Percentiles rank a stretch among this genome's conserved stretches.
Evolutionary conservation across 495 filamentous ascomycete species (phyloP).

Genomic region (Penicillium canescens): DNA sequence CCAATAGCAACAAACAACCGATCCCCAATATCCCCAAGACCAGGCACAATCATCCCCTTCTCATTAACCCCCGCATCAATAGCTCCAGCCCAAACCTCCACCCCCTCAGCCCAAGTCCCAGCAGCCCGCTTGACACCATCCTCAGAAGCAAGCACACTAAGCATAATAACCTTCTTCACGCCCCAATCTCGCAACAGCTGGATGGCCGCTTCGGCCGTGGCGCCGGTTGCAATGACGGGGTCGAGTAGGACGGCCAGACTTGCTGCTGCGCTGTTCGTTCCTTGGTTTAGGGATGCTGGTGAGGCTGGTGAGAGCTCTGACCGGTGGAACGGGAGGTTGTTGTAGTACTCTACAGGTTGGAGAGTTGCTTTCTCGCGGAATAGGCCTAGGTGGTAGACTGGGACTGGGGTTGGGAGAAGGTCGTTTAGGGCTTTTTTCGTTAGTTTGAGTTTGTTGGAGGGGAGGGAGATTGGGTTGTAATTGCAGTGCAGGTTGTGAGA

Average conservation of each 20-base stretch:
- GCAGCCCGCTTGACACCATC: constrained; percentile 68
- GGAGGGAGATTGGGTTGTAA: not conserved
- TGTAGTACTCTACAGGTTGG: constrained; percentile 96
- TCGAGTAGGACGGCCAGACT: constrained; percentile 82
- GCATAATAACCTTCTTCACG: constrained; percentile 72
- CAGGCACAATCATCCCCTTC: constrained; percentile 87
- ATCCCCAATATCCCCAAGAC: constrained; percentile 90
- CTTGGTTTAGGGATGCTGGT: constrained; percentile 32
- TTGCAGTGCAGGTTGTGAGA: not conserved
- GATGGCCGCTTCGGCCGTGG: constrained; percentile 86
- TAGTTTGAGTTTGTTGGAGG: constrained; percentile 2
- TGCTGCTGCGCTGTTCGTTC: constrained; percentile 40
- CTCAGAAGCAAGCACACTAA: constrained; percentile 72
- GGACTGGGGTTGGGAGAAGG: constrained; percentile 76
- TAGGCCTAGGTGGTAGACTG: constrained; percentile 91
- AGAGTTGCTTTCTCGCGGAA: constrained; percentile 85
- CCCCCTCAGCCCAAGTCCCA: constrained; percentile 68
- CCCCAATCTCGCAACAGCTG: constrained; percentile 90
- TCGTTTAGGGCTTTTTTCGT: constrained; percentile 65
- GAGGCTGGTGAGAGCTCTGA: constrained; percentile 28
- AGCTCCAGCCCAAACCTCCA: constrained; percentile 81
- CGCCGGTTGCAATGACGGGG: constrained; percentile 91
- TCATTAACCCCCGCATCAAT: constrained; percentile 71
- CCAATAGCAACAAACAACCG: constrained; percentile 90
- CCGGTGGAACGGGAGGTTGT: constrained; percentile 82